These are phyloP conservation scores for Canavalia ensiformis DNA, from an alignment of 306 rosid species.

Conservation along the genomic window DNA sequence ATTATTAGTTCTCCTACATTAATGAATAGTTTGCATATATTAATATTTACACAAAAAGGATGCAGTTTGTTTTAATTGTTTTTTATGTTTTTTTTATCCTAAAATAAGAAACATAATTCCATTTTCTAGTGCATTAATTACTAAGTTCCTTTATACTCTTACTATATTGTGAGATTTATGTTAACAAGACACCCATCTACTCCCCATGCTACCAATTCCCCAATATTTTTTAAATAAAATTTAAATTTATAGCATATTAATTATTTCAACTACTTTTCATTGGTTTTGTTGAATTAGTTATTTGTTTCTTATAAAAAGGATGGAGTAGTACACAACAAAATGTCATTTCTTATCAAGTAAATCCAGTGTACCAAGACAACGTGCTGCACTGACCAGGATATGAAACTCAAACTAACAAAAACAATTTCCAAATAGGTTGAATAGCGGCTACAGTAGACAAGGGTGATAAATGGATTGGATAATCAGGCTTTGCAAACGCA, in stretches of 20 bases:
- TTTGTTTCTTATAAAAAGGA: too few species aligned
- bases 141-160: too few species aligned
- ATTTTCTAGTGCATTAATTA: too few species aligned
- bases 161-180: too few species aligned
- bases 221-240: too few species aligned
- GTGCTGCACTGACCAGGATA: conserved; percentile 7
- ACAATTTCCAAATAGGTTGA: not conserved
- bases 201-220: too few species aligned
- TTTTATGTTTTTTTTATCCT: not conserved
- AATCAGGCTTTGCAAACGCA: conserved; percentile 8
- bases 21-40: not conserved
- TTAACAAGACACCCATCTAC: too few species aligned
- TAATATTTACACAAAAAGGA: not conserved
- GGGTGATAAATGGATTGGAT: not conserved
- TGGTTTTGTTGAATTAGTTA: too few species aligned
- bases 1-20: not conserved
- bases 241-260: too few species aligned
- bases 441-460: not conserved
- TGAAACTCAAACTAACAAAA: conserved; percentile 20
- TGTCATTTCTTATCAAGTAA: not conserved
- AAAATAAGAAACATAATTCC: too few species aligned
- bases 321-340: not conserved
- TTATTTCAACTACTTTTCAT: too few species aligned
- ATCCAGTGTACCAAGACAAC: not conserved
- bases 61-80: not conserved